Base-by-base conservation (phyloP, 352 stramenopile genomes). In the Pythium catenulatum region DNA sequence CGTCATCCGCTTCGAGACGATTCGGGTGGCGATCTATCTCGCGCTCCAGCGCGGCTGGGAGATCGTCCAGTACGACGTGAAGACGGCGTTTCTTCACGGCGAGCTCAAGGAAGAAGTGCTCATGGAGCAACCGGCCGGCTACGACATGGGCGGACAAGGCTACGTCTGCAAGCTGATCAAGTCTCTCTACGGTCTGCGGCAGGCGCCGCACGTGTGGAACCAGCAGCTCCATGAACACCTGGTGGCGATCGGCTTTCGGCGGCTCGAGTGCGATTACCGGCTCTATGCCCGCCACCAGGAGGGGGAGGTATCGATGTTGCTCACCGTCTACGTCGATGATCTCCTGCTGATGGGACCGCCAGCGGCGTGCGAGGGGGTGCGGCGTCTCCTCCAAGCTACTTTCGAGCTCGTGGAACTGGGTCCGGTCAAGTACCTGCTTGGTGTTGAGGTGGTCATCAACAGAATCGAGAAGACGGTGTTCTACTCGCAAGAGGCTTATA, bases 31-130 rank as follows among this genome's bases (percentile, higher is more conserved):
- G 3, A 36, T 81, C 32, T 81, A 72, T 37, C 61, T 73, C 36
- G 73, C 54, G n/a, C 11, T 72, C 32, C 73, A 72, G 50, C 54
- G 73, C 14, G 73, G 45, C 25, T 87, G 84, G 45, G 39, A 37
- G 6, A 82, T 90, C 43, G 13, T 82, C 32, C 80, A 90, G 48
- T 86, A 80, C 50, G 80, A 91, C 68, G 79, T 90, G 9, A 79
- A 84, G 43, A 87, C 79, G 2, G 85, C 77, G 36, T 90, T 90
- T 65, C 48, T 86, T 30, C 66, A 89, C 46, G 78, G 79, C 17
- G 56, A 77, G 34, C 30, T 89, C 1, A 58, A 88, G 13, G 69
- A 88, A 48, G 74, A 30, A 48, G 61, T 79, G 21, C 75, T 61
- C 69, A 82, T 86, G 79, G 70, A 83, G 23, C 70, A 68, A 43